A percentile compares a stretch with the other conserved stretches of the same genome.
Conservation (phyloP, 75 land plant species). For the Sequoiadendron giganteum region DNA sequence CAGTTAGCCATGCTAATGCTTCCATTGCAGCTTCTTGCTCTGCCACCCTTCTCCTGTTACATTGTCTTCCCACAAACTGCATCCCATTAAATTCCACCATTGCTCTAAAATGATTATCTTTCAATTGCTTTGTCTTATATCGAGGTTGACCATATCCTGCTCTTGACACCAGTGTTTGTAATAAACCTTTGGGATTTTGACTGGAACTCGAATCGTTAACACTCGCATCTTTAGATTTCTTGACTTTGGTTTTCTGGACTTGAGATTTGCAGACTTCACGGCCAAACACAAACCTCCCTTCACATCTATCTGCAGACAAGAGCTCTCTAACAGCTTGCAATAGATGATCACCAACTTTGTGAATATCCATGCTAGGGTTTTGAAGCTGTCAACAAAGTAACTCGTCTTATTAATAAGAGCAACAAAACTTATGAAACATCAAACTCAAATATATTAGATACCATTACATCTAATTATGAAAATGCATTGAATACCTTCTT, state of each 20-base stretch:
- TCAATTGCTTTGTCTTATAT: slow-evolving; percentile 61
- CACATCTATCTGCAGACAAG: slow-evolving; percentile 67
- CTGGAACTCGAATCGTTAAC: slow-evolving; percentile 16
- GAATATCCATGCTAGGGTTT: slow-evolving; percentile 60
- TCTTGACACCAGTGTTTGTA: slow-evolving; percentile 62
- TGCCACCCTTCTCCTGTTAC: slow-evolving; percentile 70
- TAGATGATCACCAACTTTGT: slow-evolving; percentile 42
- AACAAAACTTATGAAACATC: background rate
- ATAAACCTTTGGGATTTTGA: slow-evolving; percentile 63
- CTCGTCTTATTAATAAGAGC: background rate
- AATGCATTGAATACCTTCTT: slow-evolving; percentile 46
- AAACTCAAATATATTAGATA: too few relatives aligned
- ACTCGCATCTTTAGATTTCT: background rate
- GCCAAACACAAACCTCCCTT: slow-evolving; percentile 79
- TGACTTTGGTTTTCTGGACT: background rate
- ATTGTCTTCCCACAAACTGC: slow-evolving; percentile 72
- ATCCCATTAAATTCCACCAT: slow-evolving; percentile 70
- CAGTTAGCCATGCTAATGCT: slow-evolving; percentile 78
- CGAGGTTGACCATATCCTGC: slow-evolving; percentile 72
- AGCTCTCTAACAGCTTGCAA: slow-evolving; percentile 72
- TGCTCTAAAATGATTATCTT: slow-evolving; percentile 59
- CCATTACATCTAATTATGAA: background rate
- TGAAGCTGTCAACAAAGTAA: slow-evolving; percentile 36
- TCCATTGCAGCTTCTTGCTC: slow-evolving; percentile 87
- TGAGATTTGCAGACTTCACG: slow-evolving; percentile 36